Conservation (phyloP, 345 rosid genomes). For the Zanthoxylum bungeanum region DNA sequence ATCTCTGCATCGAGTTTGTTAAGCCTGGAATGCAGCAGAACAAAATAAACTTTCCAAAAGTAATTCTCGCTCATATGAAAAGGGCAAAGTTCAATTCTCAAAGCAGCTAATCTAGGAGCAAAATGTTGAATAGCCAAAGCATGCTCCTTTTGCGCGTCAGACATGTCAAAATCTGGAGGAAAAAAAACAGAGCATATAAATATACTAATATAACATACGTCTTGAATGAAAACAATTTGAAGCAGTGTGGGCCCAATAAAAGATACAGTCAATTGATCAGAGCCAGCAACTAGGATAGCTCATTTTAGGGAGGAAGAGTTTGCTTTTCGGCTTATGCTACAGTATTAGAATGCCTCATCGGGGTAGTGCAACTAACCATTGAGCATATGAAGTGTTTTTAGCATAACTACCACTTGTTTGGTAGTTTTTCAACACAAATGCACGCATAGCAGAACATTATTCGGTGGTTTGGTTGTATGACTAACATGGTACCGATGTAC, state of each 20-base stretch:
- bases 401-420: no score
- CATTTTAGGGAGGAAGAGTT: not conserved
- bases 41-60: conserved; percentile 97
- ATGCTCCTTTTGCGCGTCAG: conserved; percentile 79
- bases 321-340: not conserved
- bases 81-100: conserved; percentile 89
- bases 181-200: conserved; percentile 6
- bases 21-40: conserved; percentile 88
- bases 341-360: not conserved
- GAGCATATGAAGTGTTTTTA: no score
- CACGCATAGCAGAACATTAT: no score
- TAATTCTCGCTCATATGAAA: conserved; percentile 82
- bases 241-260: not conserved
- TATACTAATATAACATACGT: conserved; percentile 1
- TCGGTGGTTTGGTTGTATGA: no score
- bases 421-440: no score
- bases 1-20: conserved; percentile 67
- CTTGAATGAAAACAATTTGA: not conserved
- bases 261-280: not conserved
- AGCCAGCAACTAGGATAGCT: not conserved
- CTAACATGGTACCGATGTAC: no score
- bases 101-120: conserved; percentile 68
- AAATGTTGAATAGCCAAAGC: conserved; percentile 69
- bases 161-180: conserved; percentile 87
- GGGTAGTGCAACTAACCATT: no score